Evolutionary conservation across 306 rosid genomes (phyloP).

Genomic region (Erythrophleum fordii): DNA sequence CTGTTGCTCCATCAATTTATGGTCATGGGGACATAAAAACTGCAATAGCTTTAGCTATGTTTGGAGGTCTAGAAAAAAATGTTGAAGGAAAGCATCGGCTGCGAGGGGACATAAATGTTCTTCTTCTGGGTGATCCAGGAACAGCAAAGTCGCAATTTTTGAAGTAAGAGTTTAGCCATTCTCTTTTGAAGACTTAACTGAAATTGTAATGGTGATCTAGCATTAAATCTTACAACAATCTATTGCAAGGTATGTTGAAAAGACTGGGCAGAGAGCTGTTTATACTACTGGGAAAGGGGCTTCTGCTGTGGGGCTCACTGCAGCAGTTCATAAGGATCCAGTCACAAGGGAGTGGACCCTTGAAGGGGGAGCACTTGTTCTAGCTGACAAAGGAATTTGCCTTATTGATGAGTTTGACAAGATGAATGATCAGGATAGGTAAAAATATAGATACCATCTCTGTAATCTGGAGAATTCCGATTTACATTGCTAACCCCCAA

Average conservation of each 20-base stretch:
- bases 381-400: slow-evolving; percentile 96
- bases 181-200: slow-evolving; percentile 10
- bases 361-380: slow-evolving; percentile 99
- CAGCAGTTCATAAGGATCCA: slow-evolving; percentile 98
- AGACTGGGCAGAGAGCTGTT: slow-evolving; percentile 98
- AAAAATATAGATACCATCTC: slow-evolving; percentile 22
- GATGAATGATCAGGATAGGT: slow-evolving; percentile 99
- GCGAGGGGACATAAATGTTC: slow-evolving; percentile 95
- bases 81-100: slow-evolving; percentile 87
- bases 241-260: slow-evolving; percentile 78
- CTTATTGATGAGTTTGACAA: slow-evolving; percentile 99
- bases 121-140: slow-evolving; percentile 97
- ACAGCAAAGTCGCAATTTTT: slow-evolving; percentile 99
- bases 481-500: not conserved
- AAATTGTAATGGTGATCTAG: not conserved
- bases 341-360: slow-evolving; percentile 99
- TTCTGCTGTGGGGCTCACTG: slow-evolving; percentile 99
- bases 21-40: slow-evolving; percentile 97
- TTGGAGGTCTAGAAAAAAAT: slow-evolving; percentile 97
- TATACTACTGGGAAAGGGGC: slow-evolving; percentile 99
- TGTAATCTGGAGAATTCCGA: not conserved
- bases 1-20: slow-evolving; percentile 97
- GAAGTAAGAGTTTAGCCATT: slow-evolving; percentile 62
- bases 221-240: slow-evolving; percentile 5
- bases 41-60: slow-evolving; percentile 96